Evolutionary conservation across 2,329 filamentous ascomycete species (phyloP).

Genomic region (Ophiosphaerella korrae): DNA sequence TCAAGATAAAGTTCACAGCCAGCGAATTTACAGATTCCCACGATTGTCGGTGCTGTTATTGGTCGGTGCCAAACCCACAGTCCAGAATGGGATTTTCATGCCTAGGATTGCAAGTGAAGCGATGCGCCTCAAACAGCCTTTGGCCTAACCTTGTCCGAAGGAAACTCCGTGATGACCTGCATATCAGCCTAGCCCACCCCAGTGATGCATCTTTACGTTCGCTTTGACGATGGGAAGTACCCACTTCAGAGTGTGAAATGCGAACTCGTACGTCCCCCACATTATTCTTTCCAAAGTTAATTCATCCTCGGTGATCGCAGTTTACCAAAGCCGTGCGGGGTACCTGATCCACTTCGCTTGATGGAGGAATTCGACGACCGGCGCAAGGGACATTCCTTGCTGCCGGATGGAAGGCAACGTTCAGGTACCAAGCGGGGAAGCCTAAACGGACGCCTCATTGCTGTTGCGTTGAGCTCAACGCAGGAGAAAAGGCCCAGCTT

Average conservation of each 20-base stretch:
- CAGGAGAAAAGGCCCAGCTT: too few relatives aligned
- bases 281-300: not conserved
- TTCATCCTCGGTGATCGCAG: not conserved
- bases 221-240: constrained; percentile 6
- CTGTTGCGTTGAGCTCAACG: too few relatives aligned
- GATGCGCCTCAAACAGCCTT: constrained; percentile 6
- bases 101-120: constrained; percentile 8
- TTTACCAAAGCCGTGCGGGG: not conserved
- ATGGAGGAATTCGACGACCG: too few relatives aligned
- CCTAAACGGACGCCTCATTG: too few relatives aligned
- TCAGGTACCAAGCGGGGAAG: too few relatives aligned
- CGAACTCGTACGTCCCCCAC: not conserved
- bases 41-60: not conserved
- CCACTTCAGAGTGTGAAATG: not conserved
- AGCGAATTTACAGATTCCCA: constrained; percentile 5
- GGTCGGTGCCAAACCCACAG: constrained; percentile 1
- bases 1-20: constrained; percentile 23
- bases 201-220: constrained; percentile 1
- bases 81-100: constrained; percentile 3
- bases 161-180: constrained; percentile 11
- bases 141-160: constrained; percentile 3
- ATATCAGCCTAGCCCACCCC: constrained; percentile 5
- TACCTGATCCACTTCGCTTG: too few relatives aligned
- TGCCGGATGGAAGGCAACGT: too few relatives aligned
- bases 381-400: too few relatives aligned